Base-by-base conservation (phyloP, 2,329 filamentous ascomycete species). In the Didymosphaeria variabile region DNA sequence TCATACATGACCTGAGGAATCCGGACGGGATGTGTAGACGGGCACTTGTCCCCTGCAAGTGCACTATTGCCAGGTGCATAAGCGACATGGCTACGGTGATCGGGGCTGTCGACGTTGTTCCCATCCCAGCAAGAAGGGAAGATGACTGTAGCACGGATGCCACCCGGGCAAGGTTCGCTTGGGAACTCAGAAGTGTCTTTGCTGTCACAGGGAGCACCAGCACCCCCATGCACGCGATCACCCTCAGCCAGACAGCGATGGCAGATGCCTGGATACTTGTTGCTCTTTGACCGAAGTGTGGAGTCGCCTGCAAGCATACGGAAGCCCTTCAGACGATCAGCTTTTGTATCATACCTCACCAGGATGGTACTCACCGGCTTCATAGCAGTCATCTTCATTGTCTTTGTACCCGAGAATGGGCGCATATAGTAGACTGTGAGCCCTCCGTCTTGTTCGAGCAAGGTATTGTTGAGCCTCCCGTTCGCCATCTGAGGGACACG, bases 101-200 rank as follows among this genome's bases (percentile, higher is more conserved):
- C 82, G 0, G 71, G 58, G 13, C 82, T 83, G 67, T 86, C 84
- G 4, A 81, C 57, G 70, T 84, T 76, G 57, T 79, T 76, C 42
- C 89, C 89, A 78, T 92, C 85, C 84, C 90, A 91, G 83, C 90
- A 92, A 5, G 88, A 90, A 1, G 90, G 90, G 79, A 92, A 90
- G 80, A 90, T 89, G 40, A 91, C 78, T 63, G 91, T 88, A 58
- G 86, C 83, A 45, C 89, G 86, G 52, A 91, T 89, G 56, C 94
- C 94, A 69, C 94, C 86, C 15, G 81, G 80, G 79, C 94, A 97
- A 77, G 93, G 88, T 60, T 79, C 97, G 92, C 66, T 83, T 78
- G 75, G 77, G 80, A 52, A 86, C 79, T 72, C 66, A 8, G 61
- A 58, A 15, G 65, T 69, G 59, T 73, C 71, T 15, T 67, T 70